Evolutionary conservation across 768 basidiomycete species (phyloP).

Genomic region (Termitomyces sp.): DNA sequence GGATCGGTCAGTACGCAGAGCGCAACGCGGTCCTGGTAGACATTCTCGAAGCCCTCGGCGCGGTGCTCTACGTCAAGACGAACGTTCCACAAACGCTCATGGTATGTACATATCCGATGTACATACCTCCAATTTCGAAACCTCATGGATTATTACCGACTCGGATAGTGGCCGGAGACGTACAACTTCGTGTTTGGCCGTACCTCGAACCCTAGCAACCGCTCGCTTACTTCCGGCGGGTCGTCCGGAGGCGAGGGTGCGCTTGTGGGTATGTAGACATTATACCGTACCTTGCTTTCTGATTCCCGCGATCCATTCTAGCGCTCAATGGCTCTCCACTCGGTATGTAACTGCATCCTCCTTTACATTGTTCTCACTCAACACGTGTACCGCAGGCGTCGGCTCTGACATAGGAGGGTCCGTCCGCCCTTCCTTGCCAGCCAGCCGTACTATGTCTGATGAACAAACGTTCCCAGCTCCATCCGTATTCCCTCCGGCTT

Average conservation of each 20-base stretch:
- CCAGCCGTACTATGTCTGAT: neutral
- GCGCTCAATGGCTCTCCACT: constrained; percentile 41
- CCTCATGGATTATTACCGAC: neutral
- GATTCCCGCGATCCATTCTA: constrained; percentile 8
- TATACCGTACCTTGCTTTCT: neutral
- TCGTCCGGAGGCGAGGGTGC: constrained; percentile 88
- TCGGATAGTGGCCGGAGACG: constrained; percentile 65
- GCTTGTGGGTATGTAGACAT: constrained; percentile 41
- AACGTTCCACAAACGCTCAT: constrained; percentile 78
- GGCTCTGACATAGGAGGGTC: constrained; percentile 83
- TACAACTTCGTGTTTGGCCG: constrained; percentile 77
- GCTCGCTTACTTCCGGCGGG: constrained; percentile 67
- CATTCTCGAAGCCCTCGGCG: constrained; percentile 60
- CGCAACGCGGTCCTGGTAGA: constrained; percentile 61
- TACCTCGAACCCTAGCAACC: constrained; percentile 72
- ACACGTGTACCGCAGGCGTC: constrained; percentile 25
- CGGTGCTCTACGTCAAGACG: constrained; percentile 67
- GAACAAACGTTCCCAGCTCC: constrained; percentile 38
- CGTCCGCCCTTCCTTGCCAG: neutral
- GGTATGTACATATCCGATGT: constrained; percentile 31
- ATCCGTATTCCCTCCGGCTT: constrained; percentile 67
- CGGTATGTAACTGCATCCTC: constrained; percentile 21
- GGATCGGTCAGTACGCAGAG: constrained; percentile 58
- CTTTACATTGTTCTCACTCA: neutral
- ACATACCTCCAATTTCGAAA: too few relatives aligned